Base-by-base conservation (phyloP, 1,284 basidiomycete species). In the Ceratobasidium sp. region DNA sequence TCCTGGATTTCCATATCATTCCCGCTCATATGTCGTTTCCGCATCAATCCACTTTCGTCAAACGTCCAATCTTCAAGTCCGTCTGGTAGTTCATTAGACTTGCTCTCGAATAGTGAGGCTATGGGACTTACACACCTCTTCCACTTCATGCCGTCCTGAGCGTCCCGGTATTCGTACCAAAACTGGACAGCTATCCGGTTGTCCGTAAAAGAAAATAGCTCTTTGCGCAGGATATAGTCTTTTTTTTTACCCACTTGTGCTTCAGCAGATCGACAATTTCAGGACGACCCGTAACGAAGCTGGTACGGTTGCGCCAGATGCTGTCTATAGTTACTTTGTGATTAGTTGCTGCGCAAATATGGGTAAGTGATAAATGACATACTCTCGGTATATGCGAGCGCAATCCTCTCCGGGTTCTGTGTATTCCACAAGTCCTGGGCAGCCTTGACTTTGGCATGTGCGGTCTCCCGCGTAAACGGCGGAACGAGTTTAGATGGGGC, bases 111-210 rank as follows among this genome's bases (percentile, higher is more conserved):
- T n/a, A 23, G 28, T 5, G 36, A 70, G 23, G 53, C n/a, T 16
- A 71, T 71, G 12, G 36, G 36, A 39, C 57, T 72, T 46, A 43
- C 48, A 72, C 23, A 62, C 50, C 14, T 45, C 30, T 67, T 75
- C 36, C 55, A 72, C 52, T 72, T 65, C 53, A 64, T 65, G 36
- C 53, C 61, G 52, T 77, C 76, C 9, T 77, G 82, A 81, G 26
- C 79, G 16, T 83, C 82, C 72, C 79, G 84, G 79, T 83, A 87
- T 77, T 89, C 88, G 78, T 89, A 89, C 82, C 86, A 89, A 79
- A 88, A 89, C 80, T 88, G 80, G 34, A 87, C 87, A 14, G 84
- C 87, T 77, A 89, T 88, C 78, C 83, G 85, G 79, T 89, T 85
- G 52, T 85, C 85, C 21, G 79, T 79, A 76, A 86, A 89, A 0